Evolutionary conservation across 148 eudicot genomes (phyloP).

Genomic region (Salicornia ramosissima): DNA sequence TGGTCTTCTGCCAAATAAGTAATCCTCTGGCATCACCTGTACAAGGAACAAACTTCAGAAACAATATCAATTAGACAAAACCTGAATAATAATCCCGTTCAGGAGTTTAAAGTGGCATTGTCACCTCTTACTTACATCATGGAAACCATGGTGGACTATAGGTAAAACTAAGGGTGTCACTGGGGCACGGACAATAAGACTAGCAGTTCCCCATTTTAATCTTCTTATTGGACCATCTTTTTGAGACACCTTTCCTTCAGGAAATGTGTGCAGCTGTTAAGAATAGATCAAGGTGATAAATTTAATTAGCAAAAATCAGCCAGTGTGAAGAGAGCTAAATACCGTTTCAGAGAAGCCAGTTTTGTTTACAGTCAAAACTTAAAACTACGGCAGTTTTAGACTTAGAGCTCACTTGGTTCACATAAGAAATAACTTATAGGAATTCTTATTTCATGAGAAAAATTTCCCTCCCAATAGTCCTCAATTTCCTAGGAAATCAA

Average conservation of each 20-base stretch:
- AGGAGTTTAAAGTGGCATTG: background rate
- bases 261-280: conserved; percentile 84
- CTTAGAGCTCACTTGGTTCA: too few species aligned
- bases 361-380: background rate
- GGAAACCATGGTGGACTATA: conserved; percentile 74
- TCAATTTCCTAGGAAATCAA: too few species aligned
- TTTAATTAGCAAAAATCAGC: background rate
- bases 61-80: background rate
- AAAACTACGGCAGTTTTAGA: background rate
- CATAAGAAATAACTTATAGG: too few species aligned
- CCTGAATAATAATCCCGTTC: background rate
- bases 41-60: background rate
- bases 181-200: conserved; percentile 84
- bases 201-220: conserved; percentile 98
- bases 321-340: background rate
- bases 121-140: conserved; percentile 44
- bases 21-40: conserved; percentile 97
- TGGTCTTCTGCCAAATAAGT: conserved; percentile 67
- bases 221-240: conserved; percentile 72
- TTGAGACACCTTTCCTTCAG: conserved; percentile 89
- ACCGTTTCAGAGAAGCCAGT: background rate
- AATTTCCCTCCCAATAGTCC: too few species aligned
- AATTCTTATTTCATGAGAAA: too few species aligned
- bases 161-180: conserved; percentile 90
- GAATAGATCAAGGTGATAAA: background rate